phyloP scores from a whole-genome alignment of 192 early-diverging fungal genomes.

The Oehlia diaphana region DNA sequence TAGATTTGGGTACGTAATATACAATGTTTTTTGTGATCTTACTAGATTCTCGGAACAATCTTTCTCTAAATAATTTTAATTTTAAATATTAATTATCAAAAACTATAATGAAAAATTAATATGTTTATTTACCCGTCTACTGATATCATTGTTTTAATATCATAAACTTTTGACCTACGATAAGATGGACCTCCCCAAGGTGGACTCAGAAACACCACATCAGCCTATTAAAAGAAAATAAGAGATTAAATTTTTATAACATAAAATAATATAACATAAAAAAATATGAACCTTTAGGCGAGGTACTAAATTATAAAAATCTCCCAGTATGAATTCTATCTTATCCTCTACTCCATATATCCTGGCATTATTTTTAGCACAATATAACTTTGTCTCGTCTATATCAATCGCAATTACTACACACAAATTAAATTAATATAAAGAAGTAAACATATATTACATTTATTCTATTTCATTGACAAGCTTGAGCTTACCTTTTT shows the following conservation, averaged over 20 bases:
- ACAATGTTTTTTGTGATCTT: constrained; percentile 75
- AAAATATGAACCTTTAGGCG: constrained; percentile 47
- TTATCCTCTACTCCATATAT: constrained; percentile 90
- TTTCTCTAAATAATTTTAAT: constrained; percentile 45
- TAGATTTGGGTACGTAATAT: constrained; percentile 86
- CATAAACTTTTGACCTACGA: constrained; percentile 53
- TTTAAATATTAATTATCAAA: constrained; percentile 3
- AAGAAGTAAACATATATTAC: neutral
- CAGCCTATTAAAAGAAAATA: constrained; percentile 55
- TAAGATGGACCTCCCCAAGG: constrained; percentile 96
- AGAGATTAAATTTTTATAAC: constrained; percentile 10
- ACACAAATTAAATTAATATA: neutral
- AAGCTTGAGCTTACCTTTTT: constrained; percentile 54
- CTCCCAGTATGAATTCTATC: constrained; percentile 92
- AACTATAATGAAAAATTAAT: neutral
- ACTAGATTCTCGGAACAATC: constrained; percentile 63
- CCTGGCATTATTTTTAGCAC: constrained; percentile 83
- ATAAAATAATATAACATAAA: neutral
- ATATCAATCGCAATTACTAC: constrained; percentile 92
- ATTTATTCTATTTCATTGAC: neutral
- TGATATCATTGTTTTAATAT: constrained; percentile 72
- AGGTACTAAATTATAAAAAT: constrained; percentile 79
- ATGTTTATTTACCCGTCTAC: constrained; percentile 62
- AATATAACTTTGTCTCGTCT: constrained; percentile 71
- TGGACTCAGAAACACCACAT: constrained; percentile 90